Evolutionary conservation across 208 protist genomes (phyloP).

Genomic region (Acanthamoeba castellanii): DNA sequence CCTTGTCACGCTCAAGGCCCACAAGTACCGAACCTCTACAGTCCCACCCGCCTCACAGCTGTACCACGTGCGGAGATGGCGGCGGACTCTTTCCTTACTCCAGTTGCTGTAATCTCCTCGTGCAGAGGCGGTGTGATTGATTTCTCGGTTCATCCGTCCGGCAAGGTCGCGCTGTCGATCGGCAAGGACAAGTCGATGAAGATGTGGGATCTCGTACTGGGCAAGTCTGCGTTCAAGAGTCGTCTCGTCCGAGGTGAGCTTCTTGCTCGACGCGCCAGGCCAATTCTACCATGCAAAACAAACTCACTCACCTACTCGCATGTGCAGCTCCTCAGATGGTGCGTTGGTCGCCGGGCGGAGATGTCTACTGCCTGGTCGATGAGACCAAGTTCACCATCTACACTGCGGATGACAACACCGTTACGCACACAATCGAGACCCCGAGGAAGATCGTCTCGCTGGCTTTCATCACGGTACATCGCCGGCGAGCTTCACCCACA

Average conservation of each 20-base stretch:
- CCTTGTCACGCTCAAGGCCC: conserved; percentile 37
- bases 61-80: no score
- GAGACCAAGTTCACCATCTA: conserved; percentile 42
- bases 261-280: neutral
- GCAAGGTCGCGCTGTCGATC: conserved; percentile 35
- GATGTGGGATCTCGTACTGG: conserved; percentile 38
- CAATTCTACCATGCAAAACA: neutral
- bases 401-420: neutral
- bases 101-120: neutral
- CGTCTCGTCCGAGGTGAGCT: neutral
- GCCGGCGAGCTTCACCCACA: no score
- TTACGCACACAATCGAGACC: conserved; percentile 14
- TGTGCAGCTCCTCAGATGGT: conserved; percentile 25
- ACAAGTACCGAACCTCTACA: neutral
- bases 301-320: neutral
- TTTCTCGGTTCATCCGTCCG: conserved; percentile 50
- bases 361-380: neutral
- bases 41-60: neutral
- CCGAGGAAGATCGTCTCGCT: conserved; percentile 31
- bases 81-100: no score
- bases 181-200: conserved; percentile 66
- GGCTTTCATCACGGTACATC: conserved; percentile 22
- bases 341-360: conserved; percentile 21
- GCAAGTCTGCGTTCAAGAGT: conserved; percentile 33
- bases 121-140: conserved; percentile 36